Evolutionary conservation across 345 rosid species (phyloP).

Genomic region (Adansonia digitata): DNA sequence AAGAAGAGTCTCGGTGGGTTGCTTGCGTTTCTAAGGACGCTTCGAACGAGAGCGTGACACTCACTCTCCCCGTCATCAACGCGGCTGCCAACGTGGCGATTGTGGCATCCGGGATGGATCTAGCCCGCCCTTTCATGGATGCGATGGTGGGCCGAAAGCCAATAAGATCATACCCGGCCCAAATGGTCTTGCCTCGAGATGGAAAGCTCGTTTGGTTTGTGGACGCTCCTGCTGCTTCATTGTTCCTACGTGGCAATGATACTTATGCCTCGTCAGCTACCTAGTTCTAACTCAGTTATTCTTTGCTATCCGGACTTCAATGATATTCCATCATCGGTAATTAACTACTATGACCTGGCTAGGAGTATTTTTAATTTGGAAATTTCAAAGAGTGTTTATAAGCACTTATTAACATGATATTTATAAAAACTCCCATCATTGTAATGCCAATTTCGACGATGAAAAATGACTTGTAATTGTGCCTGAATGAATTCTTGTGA

Average conservation of each 20-base stretch:
- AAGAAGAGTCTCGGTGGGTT: conserved; percentile 34
- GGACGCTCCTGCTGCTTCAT: conserved; percentile 20
- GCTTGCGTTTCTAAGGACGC: conserved; percentile 13
- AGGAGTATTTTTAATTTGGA: too few relatives aligned
- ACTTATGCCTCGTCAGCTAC: neutral
- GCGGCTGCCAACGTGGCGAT: conserved; percentile 34
- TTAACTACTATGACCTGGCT: too few relatives aligned
- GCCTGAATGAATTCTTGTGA: too few relatives aligned
- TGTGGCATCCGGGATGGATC: conserved; percentile 25
- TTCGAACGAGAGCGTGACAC: conserved; percentile 16
- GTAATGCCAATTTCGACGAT: too few relatives aligned
- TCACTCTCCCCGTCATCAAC: conserved; percentile 38
- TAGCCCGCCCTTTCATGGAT: conserved; percentile 17
- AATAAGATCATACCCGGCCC: conserved; percentile 11
- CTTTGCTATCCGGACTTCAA: neutral
- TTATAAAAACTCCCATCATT: too few relatives aligned
- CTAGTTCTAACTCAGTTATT: neutral
- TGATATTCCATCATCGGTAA: too few relatives aligned
- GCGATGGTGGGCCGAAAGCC: conserved; percentile 5
- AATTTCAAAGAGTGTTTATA: too few relatives aligned
- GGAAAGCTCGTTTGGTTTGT: conserved; percentile 39
- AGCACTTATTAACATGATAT: too few relatives aligned
- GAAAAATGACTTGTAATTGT: too few relatives aligned
- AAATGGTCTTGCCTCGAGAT: conserved; percentile 20
- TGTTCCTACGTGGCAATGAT: conserved; percentile 6